Percentiles rank a stretch among this genome's conserved stretches.
phyloP scores from a whole-genome alignment of 768 basidiomycete species.

The Chalciporus chontae region DNA sequence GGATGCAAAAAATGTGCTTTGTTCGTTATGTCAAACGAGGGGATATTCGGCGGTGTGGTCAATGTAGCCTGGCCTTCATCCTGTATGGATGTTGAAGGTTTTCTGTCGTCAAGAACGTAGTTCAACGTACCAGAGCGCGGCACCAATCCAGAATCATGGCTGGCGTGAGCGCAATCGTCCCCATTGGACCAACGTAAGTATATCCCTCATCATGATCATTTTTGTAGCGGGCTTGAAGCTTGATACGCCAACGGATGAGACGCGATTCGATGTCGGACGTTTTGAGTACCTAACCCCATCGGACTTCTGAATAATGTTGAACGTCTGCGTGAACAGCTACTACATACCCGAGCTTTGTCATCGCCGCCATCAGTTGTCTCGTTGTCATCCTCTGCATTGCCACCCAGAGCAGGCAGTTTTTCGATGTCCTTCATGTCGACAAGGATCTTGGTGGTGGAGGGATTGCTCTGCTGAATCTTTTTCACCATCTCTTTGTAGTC shows the following conservation, averaged over 20 bases:
- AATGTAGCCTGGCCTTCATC: not conserved
- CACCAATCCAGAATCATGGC: not conserved
- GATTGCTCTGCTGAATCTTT: not conserved
- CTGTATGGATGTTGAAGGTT: not conserved
- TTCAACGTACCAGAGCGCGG: not conserved
- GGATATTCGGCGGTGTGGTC: not conserved
- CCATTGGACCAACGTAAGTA: not conserved
- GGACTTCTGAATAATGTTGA: no score
- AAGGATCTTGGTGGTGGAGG: not conserved
- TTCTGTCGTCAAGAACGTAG: no score
- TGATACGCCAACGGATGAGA: not conserved
- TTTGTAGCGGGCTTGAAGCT: not conserved
- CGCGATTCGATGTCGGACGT: not conserved
- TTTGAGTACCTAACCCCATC: no score
- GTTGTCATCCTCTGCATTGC: no score
- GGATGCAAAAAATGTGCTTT: no score
- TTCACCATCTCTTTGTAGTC: constrained; percentile 1
- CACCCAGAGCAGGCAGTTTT: not conserved
- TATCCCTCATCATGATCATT: not conserved
- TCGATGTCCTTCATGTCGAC: constrained; percentile 1
- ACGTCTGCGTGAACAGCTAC: no score
- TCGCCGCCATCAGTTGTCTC: no score
- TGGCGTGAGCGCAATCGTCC: not conserved
- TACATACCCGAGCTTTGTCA: no score
- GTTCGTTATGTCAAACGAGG: no score